Base-by-base conservation (phyloP, 768 basidiomycete genomes). In the Lepiota subincarnata region DNA sequence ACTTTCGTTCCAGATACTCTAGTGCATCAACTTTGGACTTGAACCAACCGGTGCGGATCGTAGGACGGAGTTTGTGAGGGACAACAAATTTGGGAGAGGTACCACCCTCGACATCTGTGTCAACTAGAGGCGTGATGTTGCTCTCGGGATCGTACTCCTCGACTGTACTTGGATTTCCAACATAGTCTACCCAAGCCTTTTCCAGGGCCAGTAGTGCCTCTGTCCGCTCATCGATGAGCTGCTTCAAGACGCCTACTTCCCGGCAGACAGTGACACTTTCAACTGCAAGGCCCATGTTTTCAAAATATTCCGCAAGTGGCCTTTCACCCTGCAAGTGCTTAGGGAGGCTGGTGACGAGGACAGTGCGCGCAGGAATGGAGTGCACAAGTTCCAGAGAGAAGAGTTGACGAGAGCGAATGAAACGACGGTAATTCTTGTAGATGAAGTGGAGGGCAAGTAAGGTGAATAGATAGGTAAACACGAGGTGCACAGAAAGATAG, bases 381-480 rank as follows among this genome's bases (percentile, higher is more conserved):
- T 97, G 93, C 11, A 95, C 94, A 14, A 97, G 82, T 66, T 98
- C 94, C 34, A 99, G 76, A 0, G 92, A 91, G 71, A 95, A 98
- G 10, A 97, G 80, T 64, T 98, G 97, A 1, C 97, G 84, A 0
- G 92, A 84, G 19, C 87, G 87, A 53, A 98, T 81, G 72, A 93
- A 97, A 19, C 87, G 83, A 36, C 83, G 79, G 67, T 94, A 98
- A 67, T 95, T 97, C 58, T 83, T 82, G 75, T 92, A 85, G 48
- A 96, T 83, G 71, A 90, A 91, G 56, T 84, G 85, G 53, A 98
- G 80, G 1, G 92, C 80, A 48, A 98, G 82, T 49, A 86, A 65
- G 2, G 94, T 94, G 78, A 98, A 97, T 45, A 96, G 73, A 68
- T 95, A 97, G 1, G 96, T 94, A 78, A 98, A 97, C 50, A 92